A percentile compares a stretch with the other conserved stretches of the same genome.
phyloP scores from a whole-genome alignment of 2,329 filamentous ascomycete species.

The Nigrospora sphaerica region DNA sequence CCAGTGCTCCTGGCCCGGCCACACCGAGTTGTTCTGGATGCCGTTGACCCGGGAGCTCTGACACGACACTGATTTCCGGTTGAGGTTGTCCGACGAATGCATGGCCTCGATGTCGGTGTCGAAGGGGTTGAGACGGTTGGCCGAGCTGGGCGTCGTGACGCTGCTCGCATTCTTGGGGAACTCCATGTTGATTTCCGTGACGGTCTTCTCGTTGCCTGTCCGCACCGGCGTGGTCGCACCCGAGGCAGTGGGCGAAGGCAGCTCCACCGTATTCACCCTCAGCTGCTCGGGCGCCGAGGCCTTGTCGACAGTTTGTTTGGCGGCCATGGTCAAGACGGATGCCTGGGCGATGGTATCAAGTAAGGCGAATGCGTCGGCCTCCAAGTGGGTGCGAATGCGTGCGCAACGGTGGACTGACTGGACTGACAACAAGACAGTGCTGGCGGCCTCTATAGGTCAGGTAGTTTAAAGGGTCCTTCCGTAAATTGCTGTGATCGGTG shows the following conservation, averaged over 20 bases:
- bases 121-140: slow-evolving; percentile 41
- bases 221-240: slow-evolving; percentile 2
- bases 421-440: no score
- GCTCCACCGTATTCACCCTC: slow-evolving; percentile 8
- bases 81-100: slow-evolving; percentile 28
- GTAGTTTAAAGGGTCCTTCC: no score
- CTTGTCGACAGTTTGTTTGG: background rate
- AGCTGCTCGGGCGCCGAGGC: background rate
- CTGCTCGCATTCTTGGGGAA: slow-evolving; percentile 28
- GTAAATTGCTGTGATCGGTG: no score
- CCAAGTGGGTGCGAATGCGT: no score
- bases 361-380: no score
- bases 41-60: slow-evolving; percentile 17
- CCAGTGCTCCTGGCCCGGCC: slow-evolving; percentile 55
- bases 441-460: no score
- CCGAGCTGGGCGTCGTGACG: slow-evolving; percentile 36
- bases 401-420: no score
- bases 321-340: slow-evolving; percentile 2
- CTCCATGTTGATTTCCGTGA: slow-evolving; percentile 17
- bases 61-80: slow-evolving; percentile 14
- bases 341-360: background rate
- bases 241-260: slow-evolving; percentile 11
- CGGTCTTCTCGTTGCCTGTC: slow-evolving; percentile 8
- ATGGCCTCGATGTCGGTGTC: slow-evolving; percentile 52
- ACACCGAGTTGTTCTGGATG: slow-evolving; percentile 44